These are phyloP conservation scores for Domatiomyces globalis DNA, from an alignment of 2,329 filamentous ascomycete genomes.

Conservation along the genomic window DNA sequence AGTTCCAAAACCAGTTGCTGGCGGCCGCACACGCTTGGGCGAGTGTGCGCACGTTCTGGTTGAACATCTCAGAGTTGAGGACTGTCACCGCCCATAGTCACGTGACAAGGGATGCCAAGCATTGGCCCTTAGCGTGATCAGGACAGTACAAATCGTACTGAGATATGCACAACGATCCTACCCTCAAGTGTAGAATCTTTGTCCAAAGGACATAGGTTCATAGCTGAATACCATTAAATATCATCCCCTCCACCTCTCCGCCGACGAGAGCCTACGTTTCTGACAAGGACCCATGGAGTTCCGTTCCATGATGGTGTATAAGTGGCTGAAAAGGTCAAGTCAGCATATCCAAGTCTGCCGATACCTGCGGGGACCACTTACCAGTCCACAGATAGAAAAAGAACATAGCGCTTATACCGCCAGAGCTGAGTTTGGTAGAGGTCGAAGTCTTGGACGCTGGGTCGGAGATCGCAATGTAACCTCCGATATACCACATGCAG, in stretches of 20 bases:
- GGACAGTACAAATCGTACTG: too few relatives aligned
- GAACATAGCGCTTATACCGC: slow-evolving; percentile 45
- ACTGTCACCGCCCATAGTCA: too few relatives aligned
- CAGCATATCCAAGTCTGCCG: not conserved
- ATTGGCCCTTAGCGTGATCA: too few relatives aligned
- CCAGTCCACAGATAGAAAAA: slow-evolving; percentile 61
- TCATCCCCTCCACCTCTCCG: too few relatives aligned
- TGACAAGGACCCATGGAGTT: slow-evolving; percentile 63
- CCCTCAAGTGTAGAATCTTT: too few relatives aligned
- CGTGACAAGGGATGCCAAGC: too few relatives aligned
- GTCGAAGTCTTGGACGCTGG: slow-evolving; percentile 18
- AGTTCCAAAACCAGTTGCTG: slow-evolving; percentile 62
- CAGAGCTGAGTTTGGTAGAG: slow-evolving; percentile 27
- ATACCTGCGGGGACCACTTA: not conserved
- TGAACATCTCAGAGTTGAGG: slow-evolving; percentile 51
- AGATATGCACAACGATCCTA: too few relatives aligned
- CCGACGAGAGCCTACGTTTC: too few relatives aligned
- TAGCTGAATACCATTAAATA: too few relatives aligned
- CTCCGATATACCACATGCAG: slow-evolving; percentile 52
- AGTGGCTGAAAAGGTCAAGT: slow-evolving; percentile 30
- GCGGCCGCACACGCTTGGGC: slow-evolving; percentile 58
- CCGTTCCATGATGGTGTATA: slow-evolving; percentile 63
- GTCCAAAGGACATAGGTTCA: too few relatives aligned
- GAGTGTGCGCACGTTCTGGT: slow-evolving; percentile 52
- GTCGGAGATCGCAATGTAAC: slow-evolving; percentile 42